A percentile compares a stretch with the other conserved stretches of the same genome.
Conservation (phyloP, 148 eudicot genomes). For the Spergularia bocconei region DNA sequence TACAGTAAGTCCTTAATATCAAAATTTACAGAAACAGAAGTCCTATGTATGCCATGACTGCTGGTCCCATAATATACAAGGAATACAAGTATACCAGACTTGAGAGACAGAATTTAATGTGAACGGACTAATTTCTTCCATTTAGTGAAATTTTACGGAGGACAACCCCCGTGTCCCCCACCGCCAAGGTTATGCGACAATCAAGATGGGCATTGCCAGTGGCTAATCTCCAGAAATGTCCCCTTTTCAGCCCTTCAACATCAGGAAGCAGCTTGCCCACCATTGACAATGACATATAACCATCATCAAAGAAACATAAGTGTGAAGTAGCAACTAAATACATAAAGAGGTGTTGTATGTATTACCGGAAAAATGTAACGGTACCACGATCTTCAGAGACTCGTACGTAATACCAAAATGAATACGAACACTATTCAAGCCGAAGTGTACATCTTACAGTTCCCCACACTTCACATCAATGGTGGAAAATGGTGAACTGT, state of each 20-base stretch:
- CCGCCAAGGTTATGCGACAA: conserved; percentile 12
- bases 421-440: neutral
- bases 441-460: neutral
- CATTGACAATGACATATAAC: conserved; percentile 26
- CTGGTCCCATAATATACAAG: conserved; percentile 30
- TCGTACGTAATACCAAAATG: neutral
- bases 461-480: neutral
- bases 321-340: conserved; percentile 3
- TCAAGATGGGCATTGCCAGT: conserved; percentile 22
- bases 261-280: conserved; percentile 14
- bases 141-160: conserved; percentile 21
- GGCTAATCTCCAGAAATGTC: conserved; percentile 7
- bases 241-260: conserved; percentile 10
- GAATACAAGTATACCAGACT: conserved; percentile 25
- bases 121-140: conserved; percentile 17
- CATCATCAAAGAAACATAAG: conserved; percentile 15
- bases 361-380: conserved; percentile 4
- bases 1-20: neutral
- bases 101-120: conserved; percentile 17
- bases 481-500: neutral
- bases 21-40: conserved; percentile 9
- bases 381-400: conserved; percentile 3
- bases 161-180: conserved; percentile 16
- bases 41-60: conserved; percentile 14
- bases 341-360: conserved; percentile 12